phyloP scores from a whole-genome alignment of 1,139 yeast species.

The Suhomyces atakaporum region DNA sequence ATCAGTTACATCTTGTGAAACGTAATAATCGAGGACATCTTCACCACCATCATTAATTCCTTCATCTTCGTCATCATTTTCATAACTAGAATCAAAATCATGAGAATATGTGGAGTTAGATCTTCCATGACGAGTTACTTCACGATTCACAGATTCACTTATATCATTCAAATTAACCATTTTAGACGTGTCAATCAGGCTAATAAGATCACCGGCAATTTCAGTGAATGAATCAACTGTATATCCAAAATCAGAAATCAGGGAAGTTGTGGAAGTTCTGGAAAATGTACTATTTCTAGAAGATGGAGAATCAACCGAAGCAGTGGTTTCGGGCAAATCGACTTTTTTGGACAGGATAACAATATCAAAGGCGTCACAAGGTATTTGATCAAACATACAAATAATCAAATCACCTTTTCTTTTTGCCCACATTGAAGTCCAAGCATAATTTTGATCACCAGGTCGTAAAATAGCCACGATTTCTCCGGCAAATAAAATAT shows the following conservation, averaged over 20 bases:
- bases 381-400: constrained; percentile 86
- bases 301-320: constrained; percentile 5
- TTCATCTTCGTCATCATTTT: constrained; percentile 11
- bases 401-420: constrained; percentile 68
- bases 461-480: constrained; percentile 57
- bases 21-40: constrained; percentile 15
- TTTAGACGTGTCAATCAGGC: constrained; percentile 22
- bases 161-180: constrained; percentile 29
- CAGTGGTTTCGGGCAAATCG: constrained; percentile 8
- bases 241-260: constrained; percentile 16
- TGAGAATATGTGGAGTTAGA: constrained; percentile 4
- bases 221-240: constrained; percentile 39
- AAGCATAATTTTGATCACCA: constrained; percentile 54
- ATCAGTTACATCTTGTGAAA: constrained; percentile 34
- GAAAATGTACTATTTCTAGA: not conserved
- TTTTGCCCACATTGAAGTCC: constrained; percentile 91
- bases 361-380: constrained; percentile 75
- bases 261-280: constrained; percentile 2
- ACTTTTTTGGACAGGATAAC: constrained; percentile 41
- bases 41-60: constrained; percentile 12
- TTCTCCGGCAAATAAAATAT: constrained; percentile 53
- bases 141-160: constrained; percentile 28
- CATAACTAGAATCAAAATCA: constrained; percentile 1
- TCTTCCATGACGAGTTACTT: constrained; percentile 13
- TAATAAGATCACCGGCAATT: constrained; percentile 44